phyloP scores from a whole-genome alignment of 2,329 filamentous ascomycete species.

The Coniochaeta sp. region DNA sequence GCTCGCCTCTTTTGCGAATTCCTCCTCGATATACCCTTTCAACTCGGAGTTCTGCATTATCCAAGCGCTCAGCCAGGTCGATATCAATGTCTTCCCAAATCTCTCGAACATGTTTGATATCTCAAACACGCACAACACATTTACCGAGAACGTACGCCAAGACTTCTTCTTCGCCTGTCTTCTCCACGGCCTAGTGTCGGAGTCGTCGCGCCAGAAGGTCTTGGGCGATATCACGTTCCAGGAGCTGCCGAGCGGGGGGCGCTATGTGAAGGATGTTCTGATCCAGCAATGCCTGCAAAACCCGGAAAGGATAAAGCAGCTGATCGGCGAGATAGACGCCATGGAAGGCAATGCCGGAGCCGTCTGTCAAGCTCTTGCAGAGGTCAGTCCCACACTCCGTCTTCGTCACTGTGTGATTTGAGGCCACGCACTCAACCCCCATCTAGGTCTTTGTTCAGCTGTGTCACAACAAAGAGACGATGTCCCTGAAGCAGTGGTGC shows the following conservation, averaged over 20 bases:
- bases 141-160: slow-evolving; percentile 52
- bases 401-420: not conserved
- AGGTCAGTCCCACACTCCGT: slow-evolving; percentile 37
- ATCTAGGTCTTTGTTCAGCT: slow-evolving; percentile 58
- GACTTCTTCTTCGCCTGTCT: slow-evolving; percentile 89
- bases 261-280: slow-evolving; percentile 70
- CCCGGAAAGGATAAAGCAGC: slow-evolving; percentile 64
- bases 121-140: slow-evolving; percentile 48
- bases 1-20: slow-evolving; percentile 37
- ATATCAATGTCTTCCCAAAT: slow-evolving; percentile 66
- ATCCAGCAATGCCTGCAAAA: slow-evolving; percentile 72
- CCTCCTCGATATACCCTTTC: slow-evolving; percentile 62
- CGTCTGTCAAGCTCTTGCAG: slow-evolving; percentile 69
- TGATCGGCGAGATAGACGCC: slow-evolving; percentile 76
- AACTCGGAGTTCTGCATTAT: slow-evolving; percentile 63
- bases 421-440: not conserved
- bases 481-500: slow-evolving; percentile 70
- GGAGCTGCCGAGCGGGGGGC: slow-evolving; percentile 64
- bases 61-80: slow-evolving; percentile 71
- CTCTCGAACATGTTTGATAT: slow-evolving; percentile 52
- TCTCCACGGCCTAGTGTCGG: slow-evolving; percentile 75
- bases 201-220: slow-evolving; percentile 69
- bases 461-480: slow-evolving; percentile 68
- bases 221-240: slow-evolving; percentile 80
- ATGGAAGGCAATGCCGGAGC: slow-evolving; percentile 90